These are phyloP conservation scores for Lyophyllum semitale DNA, from an alignment of 768 basidiomycete species.

Conservation along the genomic window DNA sequence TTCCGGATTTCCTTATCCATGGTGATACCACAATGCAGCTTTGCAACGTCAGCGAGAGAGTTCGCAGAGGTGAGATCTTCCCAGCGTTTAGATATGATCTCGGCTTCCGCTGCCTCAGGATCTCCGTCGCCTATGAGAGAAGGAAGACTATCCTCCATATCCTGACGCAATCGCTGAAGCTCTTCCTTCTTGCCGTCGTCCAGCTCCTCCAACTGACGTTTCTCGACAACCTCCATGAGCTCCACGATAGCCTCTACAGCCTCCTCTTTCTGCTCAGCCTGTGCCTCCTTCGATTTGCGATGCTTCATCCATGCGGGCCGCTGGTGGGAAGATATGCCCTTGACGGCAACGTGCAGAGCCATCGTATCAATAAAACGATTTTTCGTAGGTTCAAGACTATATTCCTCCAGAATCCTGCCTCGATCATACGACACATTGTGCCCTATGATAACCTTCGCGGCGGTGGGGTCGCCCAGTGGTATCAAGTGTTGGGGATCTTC, in stretches of 20 bases:
- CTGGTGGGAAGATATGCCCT: slow-evolving; percentile 93
- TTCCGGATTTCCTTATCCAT: slow-evolving; percentile 78
- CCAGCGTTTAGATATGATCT: slow-evolving; percentile 63
- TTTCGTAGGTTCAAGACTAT: slow-evolving; percentile 61
- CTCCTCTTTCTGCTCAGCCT: slow-evolving; percentile 58
- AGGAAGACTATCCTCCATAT: slow-evolving; percentile 42
- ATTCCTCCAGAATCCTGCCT: slow-evolving; percentile 81
- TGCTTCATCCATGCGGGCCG: slow-evolving; percentile 91
- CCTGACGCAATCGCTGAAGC: slow-evolving; percentile 33
- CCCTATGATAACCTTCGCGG: slow-evolving; percentile 75
- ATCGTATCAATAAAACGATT: slow-evolving; percentile 94
- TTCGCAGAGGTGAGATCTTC: slow-evolving; percentile 92
- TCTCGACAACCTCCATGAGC: slow-evolving; percentile 41
- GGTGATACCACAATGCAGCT: slow-evolving; percentile 80
- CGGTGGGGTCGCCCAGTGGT: slow-evolving; percentile 59
- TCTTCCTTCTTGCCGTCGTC: slow-evolving; percentile 49
- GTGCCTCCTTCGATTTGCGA: slow-evolving; percentile 66
- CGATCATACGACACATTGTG: slow-evolving; percentile 97
- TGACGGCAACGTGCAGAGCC: slow-evolving; percentile 90
- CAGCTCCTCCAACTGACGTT: slow-evolving; percentile 48
- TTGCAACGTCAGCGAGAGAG: slow-evolving; percentile 89
- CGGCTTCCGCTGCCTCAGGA: slow-evolving; percentile 38
- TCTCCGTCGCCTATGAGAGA: slow-evolving; percentile 19
- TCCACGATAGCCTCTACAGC: slow-evolving; percentile 59
- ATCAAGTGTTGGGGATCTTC: slow-evolving; percentile 66